phyloP scores from a whole-genome alignment of 345 rosid genomes.

The Populus tremula region DNA sequence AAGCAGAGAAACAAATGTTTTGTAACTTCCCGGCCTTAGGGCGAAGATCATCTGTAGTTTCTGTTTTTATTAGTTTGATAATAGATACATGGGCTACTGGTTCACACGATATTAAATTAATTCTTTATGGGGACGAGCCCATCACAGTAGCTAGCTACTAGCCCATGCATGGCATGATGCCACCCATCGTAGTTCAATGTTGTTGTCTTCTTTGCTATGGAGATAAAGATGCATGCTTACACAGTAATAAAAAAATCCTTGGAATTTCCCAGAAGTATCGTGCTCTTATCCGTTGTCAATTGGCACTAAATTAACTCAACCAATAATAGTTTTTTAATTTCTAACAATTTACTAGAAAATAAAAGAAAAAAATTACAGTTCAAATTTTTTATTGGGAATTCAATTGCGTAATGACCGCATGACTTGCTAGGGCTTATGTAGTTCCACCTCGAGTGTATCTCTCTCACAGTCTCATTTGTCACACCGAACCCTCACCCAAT shows the following conservation, averaged over 20 bases:
- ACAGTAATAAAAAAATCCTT: no score
- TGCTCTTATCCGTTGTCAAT: no score
- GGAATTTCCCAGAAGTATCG: no score
- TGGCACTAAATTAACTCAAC: no score
- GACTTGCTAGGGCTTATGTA: not conserved
- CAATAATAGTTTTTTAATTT: no score
- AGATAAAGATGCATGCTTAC: no score
- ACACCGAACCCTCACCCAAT: not conserved
- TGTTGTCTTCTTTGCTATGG: no score
- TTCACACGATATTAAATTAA: conserved; percentile 14
- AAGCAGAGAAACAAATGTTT: no score
- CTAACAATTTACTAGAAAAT: no score
- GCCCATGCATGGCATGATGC: no score
- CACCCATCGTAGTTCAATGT: no score
- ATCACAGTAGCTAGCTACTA: not conserved
- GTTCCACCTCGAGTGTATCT: not conserved
- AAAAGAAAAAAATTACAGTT: no score
- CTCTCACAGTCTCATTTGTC: not conserved
- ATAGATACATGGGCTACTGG: not conserved
- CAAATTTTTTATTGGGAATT: not conserved
- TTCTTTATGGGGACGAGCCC: not conserved
- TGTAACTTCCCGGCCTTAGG: conserved; percentile 67
- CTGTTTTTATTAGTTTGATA: conserved; percentile 18
- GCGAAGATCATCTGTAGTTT: conserved; percentile 44
- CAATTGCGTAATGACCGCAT: not conserved